Base-by-base conservation (phyloP, 768 basidiomycete genomes). In the Termitomyces sp. region DNA sequence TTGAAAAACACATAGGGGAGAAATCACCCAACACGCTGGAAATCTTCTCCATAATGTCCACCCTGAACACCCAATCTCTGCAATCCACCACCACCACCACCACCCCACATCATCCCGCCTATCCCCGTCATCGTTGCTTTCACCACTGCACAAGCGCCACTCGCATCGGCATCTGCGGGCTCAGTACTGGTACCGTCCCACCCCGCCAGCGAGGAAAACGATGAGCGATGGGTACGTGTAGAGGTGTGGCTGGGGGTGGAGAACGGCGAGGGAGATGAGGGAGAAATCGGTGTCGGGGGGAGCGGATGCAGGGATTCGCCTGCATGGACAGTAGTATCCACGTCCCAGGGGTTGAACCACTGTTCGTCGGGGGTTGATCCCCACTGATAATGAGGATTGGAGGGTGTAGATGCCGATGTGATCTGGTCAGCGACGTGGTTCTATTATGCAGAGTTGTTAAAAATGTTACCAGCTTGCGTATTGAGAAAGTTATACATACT, bases 131-230 rank as follows among this genome's bases (percentile, higher is more conserved):
- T 14, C 14, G 10, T 49, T 14, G 22, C 17, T 10, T 49, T 49
- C 17, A 17, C 35, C 11, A 24, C 24, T 6, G 37, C 37, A 50
- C 24, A 38, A 26, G 24, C 38, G 17, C 17, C 37, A 28, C 2
- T 34, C 7, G 15, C 34, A 10, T 49, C 38, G 9, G 10, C 24
- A 28, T 2, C 1, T 32, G n/a, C 19, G 22, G 10, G 35, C 11
- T 49, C 48, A 12, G 24, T 22, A 22, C 17, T 42, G 67, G 48
- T 0, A 73, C 71, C 54, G 7, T 55, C 54, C 54, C 54, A 55
- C 22, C 54, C 48, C 11, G 54, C 46, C 2, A 55, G 47, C 15
- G 46, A 43, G 3, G 54, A 49, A 17, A 43, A 48, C 22, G 54
- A 41, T 7, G 48, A 55, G n/a, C 34, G 14, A 44, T 24, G 22